Conservation (phyloP, 495 filamentous ascomycete species). For the Penicillium herquei region DNA sequence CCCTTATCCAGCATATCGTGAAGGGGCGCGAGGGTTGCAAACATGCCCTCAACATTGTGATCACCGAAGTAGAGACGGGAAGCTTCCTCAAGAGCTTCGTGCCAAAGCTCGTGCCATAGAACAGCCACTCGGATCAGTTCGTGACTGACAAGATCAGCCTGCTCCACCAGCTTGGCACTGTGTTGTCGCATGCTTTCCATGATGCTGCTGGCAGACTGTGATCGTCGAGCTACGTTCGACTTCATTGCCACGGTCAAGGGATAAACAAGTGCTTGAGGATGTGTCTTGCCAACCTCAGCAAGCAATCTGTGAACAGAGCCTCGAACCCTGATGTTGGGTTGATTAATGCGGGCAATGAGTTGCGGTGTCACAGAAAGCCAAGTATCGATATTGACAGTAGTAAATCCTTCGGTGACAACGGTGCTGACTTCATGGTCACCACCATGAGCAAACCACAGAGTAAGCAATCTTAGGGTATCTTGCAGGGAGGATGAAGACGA, state of each 20-base stretch:
- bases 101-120: conserved; percentile 98
- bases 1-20: conserved; percentile 89
- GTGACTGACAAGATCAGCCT: conserved; percentile 89
- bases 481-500: conserved; percentile 90
- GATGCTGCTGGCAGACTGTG: conserved; percentile 80
- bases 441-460: conserved; percentile 94
- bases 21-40: conserved; percentile 81
- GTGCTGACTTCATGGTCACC: conserved; percentile 82
- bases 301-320: conserved; percentile 87
- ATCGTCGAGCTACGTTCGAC: conserved; percentile 74
- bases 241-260: conserved; percentile 99
- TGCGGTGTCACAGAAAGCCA: conserved; percentile 99
- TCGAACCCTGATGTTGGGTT: conserved; percentile 81
- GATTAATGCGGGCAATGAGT: conserved; percentile 94
- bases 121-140: conserved; percentile 97
- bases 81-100: conserved; percentile 97
- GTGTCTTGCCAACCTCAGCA: conserved; percentile 84
- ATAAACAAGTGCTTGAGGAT: conserved; percentile 98
- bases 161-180: conserved; percentile 88
- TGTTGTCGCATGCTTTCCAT: conserved; percentile 98
- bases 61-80: conserved; percentile 92
- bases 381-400: conserved; percentile 89
- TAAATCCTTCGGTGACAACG: conserved; percentile 84
- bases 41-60: conserved; percentile 96
- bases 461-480: conserved; percentile 88